Base-by-base conservation (phyloP, 2,329 filamentous ascomycete genomes). In the Tolypocladium paradoxum region DNA sequence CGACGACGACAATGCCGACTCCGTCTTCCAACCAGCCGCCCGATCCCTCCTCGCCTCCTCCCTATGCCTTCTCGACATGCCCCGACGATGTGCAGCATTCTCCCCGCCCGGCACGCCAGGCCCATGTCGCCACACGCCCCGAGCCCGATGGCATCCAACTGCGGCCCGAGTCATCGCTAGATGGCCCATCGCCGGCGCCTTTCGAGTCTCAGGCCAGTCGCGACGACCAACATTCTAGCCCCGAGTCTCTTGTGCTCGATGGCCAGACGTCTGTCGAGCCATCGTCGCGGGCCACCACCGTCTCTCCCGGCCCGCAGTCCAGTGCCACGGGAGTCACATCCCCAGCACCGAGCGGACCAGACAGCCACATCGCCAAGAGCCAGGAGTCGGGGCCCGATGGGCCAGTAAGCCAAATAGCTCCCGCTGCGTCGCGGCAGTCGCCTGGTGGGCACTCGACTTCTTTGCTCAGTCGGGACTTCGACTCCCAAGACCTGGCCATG, bases 1-100 rank as follows among this genome's bases (percentile, higher is more conserved):
- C 33, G 9, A 20, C 48, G 27, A 40, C 46, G 54, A 70, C 53
- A 57, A 76, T 76, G 73, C 73, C 73, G 56, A 76, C 73, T 27
- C 73, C 73, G 54, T 75, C 73, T 18, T 68, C 70, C 51, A 71
- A 72, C 59, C 68, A 66, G 55, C 68, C 68, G 48, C 64, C 70
- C 46, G 65, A 69, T 56, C 65, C 66, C 34, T 61, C 66, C 38
- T 69, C 70, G 47, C 67, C 70, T 46, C 66, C 65, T 53, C 65
- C 68, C 5, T 65, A 69, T 53, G 63, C 61, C 53, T 71, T 73
- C 58, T 70, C 70, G 47, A 71, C 71, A 58, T 76, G 73, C 54
- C 73, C 73, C 54, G 73, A 76, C 54, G 70, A 75, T 29, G 61
- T 67, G 16, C 68, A 63, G 49, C 59, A 61, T 52, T 62, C 51